Percentiles rank a stretch among this genome's conserved stretches.
phyloP scores from a whole-genome alignment of 805 yeast species.

The Metschnikowia baotianmanensis region DNA sequence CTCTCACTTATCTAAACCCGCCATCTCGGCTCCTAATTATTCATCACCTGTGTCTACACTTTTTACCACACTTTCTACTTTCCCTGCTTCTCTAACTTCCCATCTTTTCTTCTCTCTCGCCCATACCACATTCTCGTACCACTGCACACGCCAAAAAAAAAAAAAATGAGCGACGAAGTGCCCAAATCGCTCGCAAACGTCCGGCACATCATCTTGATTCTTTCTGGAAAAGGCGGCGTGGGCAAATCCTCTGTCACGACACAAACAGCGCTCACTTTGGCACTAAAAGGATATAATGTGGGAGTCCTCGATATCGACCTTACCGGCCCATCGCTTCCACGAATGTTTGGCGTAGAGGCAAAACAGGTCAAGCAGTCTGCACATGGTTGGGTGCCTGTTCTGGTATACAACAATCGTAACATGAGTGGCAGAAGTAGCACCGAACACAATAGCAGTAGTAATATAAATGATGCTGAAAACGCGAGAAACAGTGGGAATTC shows the following conservation, averaged over 20 bases:
- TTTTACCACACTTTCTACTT: too few species aligned
- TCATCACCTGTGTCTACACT: too few species aligned
- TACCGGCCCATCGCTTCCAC: slow-evolving; percentile 94
- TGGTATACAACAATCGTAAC: slow-evolving; percentile 23
- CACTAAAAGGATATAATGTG: slow-evolving; percentile 69
- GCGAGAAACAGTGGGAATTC: too few species aligned
- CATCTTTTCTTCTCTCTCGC: too few species aligned
- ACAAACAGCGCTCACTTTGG: slow-evolving; percentile 83
- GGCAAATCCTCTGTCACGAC: slow-evolving; percentile 96
- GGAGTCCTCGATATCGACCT: slow-evolving; percentile 94
- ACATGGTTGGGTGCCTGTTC: slow-evolving; percentile 92
- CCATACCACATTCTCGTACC: too few species aligned
- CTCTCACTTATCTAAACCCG: too few species aligned
- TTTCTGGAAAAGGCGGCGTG: slow-evolving; percentile 97
- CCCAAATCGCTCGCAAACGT: slow-evolving; percentile 47
- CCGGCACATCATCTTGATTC: slow-evolving; percentile 73
- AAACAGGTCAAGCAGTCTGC: slow-evolving; percentile 77
- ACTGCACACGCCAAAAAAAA: too few species aligned
- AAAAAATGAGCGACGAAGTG: slow-evolving; percentile 7
- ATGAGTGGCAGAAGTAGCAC: too few species aligned
- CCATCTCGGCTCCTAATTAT: too few species aligned
- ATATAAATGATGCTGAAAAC: too few species aligned
- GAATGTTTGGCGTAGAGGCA: slow-evolving; percentile 90
- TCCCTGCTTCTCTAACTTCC: too few species aligned
- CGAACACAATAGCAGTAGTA: too few species aligned